phyloP scores from a whole-genome alignment of 768 basidiomycete species.

The Sutorius australiensis region DNA sequence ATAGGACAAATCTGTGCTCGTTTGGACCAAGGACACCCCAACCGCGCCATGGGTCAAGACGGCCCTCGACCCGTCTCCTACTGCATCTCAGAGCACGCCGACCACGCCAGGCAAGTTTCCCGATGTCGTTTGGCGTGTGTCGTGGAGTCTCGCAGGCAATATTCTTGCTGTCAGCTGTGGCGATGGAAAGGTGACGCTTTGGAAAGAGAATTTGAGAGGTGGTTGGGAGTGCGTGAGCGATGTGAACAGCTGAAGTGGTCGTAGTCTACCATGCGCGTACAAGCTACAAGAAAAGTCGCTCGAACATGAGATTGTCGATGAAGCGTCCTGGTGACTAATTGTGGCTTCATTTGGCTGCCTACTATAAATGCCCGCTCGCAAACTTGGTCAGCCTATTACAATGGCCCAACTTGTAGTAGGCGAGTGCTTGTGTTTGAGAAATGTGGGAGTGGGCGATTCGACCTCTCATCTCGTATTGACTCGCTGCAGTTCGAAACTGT shows the following conservation, averaged over 20 bases:
- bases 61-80: conserved; percentile 66
- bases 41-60: conserved; percentile 76
- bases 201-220: conserved; percentile 98
- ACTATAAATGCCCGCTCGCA: too few species aligned
- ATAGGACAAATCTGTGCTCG: conserved; percentile 79
- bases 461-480: too few species aligned
- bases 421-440: too few species aligned
- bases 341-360: too few species aligned
- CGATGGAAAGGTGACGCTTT: conserved; percentile 95
- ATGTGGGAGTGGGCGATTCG: too few species aligned
- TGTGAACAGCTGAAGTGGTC: conserved; percentile 66
- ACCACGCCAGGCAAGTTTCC: conserved; percentile 77
- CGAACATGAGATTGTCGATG: neutral
- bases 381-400: too few species aligned
- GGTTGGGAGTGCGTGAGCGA: conserved; percentile 97
- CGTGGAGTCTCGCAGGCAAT: conserved; percentile 96
- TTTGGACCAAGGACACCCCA: conserved; percentile 86
- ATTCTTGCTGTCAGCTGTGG: conserved; percentile 95
- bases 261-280: neutral
- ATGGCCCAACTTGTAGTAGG: too few species aligned
- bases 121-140: conserved; percentile 98
- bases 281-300: neutral
- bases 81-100: conserved; percentile 41
- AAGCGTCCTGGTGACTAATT: too few species aligned
- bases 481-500: too few species aligned